phyloP scores from a whole-genome alignment of 2,329 filamentous ascomycete species.

The Sordariomycetes sp. region DNA sequence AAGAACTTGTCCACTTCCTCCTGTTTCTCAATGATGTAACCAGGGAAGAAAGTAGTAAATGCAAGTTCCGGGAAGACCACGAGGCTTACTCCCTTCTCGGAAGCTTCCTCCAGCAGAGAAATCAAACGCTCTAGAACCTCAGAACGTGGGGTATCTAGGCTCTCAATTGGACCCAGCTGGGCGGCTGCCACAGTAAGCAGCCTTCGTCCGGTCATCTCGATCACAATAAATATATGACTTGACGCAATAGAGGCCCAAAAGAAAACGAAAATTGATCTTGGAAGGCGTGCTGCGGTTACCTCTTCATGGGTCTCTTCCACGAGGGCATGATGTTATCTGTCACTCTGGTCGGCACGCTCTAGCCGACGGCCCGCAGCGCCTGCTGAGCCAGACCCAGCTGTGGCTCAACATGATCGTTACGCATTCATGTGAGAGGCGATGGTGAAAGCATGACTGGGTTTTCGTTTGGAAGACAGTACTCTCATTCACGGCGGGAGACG shows the following conservation, averaged over 20 bases:
- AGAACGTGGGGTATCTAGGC: slow-evolving; percentile 24
- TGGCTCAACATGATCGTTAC: too few relatives aligned
- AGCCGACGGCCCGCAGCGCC: too few relatives aligned
- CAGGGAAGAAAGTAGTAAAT: slow-evolving; percentile 48
- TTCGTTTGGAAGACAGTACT: too few relatives aligned
- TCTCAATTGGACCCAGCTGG: slow-evolving; percentile 35
- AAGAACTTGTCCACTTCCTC: slow-evolving; percentile 38
- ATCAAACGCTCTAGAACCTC: slow-evolving; percentile 39
- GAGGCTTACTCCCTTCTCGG: slow-evolving; percentile 32
- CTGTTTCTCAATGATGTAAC: slow-evolving; percentile 34
- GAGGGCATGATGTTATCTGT: too few relatives aligned
- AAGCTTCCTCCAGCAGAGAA: slow-evolving; percentile 34
- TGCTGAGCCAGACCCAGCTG: too few relatives aligned
- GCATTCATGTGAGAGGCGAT: too few relatives aligned
- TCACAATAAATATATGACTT: too few relatives aligned
- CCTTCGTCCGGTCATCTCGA: slow-evolving; percentile 1
- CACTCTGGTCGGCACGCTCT: too few relatives aligned
- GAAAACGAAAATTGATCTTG: not conserved
- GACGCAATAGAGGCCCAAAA: not conserved
- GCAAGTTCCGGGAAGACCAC: slow-evolving; percentile 46
- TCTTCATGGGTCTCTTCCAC: too few relatives aligned
- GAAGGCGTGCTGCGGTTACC: too few relatives aligned
- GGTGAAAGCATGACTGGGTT: too few relatives aligned
- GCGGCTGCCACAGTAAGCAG: slow-evolving; percentile 35
- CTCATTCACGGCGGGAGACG: too few relatives aligned